These are phyloP conservation scores for Suillus paluster DNA, from an alignment of 768 basidiomycete genomes.

Conservation along the genomic window DNA sequence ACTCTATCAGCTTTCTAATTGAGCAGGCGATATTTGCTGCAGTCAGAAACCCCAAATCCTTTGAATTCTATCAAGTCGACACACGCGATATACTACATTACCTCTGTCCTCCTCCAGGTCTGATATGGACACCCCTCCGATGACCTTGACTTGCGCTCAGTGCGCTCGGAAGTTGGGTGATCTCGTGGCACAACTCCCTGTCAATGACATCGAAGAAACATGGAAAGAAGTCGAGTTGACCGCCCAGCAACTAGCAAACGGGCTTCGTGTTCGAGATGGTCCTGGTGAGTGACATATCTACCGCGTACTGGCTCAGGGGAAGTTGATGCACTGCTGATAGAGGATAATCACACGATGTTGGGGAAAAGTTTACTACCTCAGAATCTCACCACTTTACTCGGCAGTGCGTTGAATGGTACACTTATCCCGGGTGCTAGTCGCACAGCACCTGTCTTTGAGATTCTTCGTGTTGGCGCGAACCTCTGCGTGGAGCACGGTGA, in stretches of 20 bases:
- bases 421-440: slow-evolving; percentile 49
- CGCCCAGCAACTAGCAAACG: slow-evolving; percentile 64
- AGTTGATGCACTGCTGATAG: slow-evolving; percentile 41
- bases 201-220: slow-evolving; percentile 33
- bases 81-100: neutral
- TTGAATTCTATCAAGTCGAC: neutral
- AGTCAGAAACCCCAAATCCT: neutral
- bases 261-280: slow-evolving; percentile 58
- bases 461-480: slow-evolving; percentile 82
- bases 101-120: neutral
- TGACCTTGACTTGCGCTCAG: slow-evolving; percentile 26
- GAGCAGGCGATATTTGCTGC: neutral
- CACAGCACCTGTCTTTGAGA: slow-evolving; percentile 60
- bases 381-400: slow-evolving; percentile 64
- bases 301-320: neutral
- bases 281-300: slow-evolving; percentile 42
- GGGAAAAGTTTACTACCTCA: slow-evolving; percentile 69
- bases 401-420: slow-evolving; percentile 54
- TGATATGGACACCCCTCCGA: slow-evolving; percentile 24
- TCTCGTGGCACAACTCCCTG: slow-evolving; percentile 37
- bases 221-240: slow-evolving; percentile 59
- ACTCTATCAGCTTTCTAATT: slow-evolving; percentile 5
- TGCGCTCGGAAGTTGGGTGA: slow-evolving; percentile 37
- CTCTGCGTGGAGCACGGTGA: slow-evolving; percentile 83
- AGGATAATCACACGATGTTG: slow-evolving; percentile 71